Conservation (phyloP, 441 rosid genomes). For the Jatropha podagrica region DNA sequence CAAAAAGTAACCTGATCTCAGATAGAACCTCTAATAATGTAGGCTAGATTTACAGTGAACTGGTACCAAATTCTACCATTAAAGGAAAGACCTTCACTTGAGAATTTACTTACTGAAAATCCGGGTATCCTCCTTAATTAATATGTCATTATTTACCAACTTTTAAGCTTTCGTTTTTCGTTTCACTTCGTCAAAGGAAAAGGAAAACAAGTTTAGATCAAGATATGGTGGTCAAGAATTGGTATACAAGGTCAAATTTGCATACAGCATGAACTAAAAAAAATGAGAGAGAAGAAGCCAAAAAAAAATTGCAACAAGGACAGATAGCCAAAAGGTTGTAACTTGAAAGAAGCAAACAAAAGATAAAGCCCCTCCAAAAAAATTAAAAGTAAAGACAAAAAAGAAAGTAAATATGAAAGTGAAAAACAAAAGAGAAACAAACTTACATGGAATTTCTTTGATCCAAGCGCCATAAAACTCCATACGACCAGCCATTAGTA, state of each 20-base stretch:
- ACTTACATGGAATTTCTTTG: conserved; percentile 66
- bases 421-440: conserved; percentile 6
- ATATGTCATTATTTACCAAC: background rate
- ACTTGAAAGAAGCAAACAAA: conserved; percentile 10
- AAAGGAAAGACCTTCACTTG: background rate
- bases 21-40: background rate
- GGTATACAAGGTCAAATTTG: background rate
- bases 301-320: background rate
- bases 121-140: background rate
- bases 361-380: background rate
- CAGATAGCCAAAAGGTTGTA: conserved; percentile 8
- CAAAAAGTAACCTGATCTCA: conserved; percentile 11
- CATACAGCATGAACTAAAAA: background rate
- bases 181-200: background rate
- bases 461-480: conserved; percentile 75
- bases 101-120: background rate
- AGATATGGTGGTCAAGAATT: background rate
- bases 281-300: background rate
- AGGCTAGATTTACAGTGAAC: background rate
- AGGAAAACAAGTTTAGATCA: background rate
- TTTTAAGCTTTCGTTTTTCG: background rate
- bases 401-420: background rate
- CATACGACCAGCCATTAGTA: conserved; percentile 83
- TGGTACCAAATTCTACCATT: background rate
- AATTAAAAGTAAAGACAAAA: conserved; percentile 6